Percentiles rank a stretch among this genome's conserved stretches.
These are phyloP conservation scores for Euphorbia pulcherrima DNA, from an alignment of 345 rosid genomes.

Conservation along the genomic window DNA sequence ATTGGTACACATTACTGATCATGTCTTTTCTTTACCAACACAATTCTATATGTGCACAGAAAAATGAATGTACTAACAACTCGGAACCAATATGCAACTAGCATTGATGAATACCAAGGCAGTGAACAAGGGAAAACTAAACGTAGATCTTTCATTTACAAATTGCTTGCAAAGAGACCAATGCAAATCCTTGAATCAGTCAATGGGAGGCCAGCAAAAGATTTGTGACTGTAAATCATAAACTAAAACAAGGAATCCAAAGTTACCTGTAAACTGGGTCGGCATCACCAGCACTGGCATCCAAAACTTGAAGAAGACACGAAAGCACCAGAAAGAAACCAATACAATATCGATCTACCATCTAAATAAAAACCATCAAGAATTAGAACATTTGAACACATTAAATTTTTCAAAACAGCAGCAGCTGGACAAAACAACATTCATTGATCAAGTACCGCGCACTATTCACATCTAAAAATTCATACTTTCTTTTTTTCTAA, in stretches of 20 bases:
- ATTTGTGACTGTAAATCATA: neutral
- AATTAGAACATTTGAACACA: neutral
- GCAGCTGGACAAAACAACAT: neutral
- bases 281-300: slow-evolving; percentile 29
- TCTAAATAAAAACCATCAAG: slow-evolving; percentile 2
- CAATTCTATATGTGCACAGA: no score
- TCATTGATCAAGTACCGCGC: neutral
- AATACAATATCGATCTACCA: slow-evolving; percentile 16
- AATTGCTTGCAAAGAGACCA: neutral
- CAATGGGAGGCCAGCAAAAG: slow-evolving; percentile 1
- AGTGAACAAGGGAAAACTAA: neutral
- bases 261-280: slow-evolving; percentile 28
- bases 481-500: neutral
- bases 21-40: no score
- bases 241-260: neutral
- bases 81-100: neutral
- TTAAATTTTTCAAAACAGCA: neutral
- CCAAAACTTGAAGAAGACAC: slow-evolving; percentile 17
- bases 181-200: neutral
- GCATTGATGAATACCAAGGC: neutral
- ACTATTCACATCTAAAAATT: neutral
- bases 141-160: neutral
- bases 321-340: slow-evolving; percentile 13
- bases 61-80: no score
- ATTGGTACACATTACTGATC: no score